These are phyloP conservation scores for Debaryomyces sp. DNA, from an alignment of 1,139 yeast genomes.

Conservation along the genomic window DNA sequence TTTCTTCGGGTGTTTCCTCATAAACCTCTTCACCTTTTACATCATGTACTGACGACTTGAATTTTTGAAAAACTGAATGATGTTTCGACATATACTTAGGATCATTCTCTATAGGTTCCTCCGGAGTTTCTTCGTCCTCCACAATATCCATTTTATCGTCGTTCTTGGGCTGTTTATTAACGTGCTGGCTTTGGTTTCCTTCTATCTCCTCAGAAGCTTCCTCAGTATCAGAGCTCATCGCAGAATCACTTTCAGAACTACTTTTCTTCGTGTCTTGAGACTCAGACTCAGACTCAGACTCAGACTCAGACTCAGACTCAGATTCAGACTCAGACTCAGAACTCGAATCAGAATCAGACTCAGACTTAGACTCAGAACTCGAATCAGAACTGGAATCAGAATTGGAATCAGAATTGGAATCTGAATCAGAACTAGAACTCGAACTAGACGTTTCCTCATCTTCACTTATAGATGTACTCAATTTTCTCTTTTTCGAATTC, in stretches of 20 bases:
- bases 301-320: slow-evolving; percentile 2
- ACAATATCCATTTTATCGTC: slow-evolving; percentile 18
- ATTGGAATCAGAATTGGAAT: neutral
- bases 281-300: neutral
- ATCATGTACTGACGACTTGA: slow-evolving; percentile 21
- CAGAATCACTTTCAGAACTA: slow-evolving; percentile 5
- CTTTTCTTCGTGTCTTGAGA: neutral
- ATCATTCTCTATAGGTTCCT: slow-evolving; percentile 12
- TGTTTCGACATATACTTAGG: slow-evolving; percentile 33
- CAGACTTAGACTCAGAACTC: neutral
- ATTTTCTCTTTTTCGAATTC: slow-evolving; percentile 21
- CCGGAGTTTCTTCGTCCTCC: slow-evolving; percentile 13
- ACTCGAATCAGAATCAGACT: neutral
- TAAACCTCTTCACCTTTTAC: slow-evolving; percentile 5
- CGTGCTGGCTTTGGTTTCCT: slow-evolving; percentile 12
- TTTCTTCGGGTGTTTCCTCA: slow-evolving; percentile 12
- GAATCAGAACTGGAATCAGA: slow-evolving; percentile 1
- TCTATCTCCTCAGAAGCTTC: slow-evolving; percentile 15
- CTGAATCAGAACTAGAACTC: neutral
- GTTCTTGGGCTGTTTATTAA: slow-evolving; percentile 10
- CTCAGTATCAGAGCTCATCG: neutral
- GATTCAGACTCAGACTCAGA: neutral
- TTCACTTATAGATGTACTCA: slow-evolving; percentile 15
- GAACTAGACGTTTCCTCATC: slow-evolving; percentile 7
- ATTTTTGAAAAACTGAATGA: slow-evolving; percentile 30